Evolutionary conservation across 1,284 basidiomycete genomes (phyloP).

Genomic region (Sanguinoderma infundibulare): DNA sequence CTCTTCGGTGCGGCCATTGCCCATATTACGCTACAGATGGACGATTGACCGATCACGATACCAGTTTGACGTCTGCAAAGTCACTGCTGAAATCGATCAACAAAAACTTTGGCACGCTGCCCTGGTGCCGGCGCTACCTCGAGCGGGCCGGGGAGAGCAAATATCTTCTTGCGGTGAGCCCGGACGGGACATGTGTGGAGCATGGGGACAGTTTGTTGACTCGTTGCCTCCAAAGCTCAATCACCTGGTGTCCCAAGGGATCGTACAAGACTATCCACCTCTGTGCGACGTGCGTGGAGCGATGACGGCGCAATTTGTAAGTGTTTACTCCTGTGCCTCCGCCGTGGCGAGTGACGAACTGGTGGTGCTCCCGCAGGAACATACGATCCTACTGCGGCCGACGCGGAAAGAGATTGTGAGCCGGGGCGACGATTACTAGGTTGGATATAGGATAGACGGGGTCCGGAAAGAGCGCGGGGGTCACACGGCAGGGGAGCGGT

Average conservation of each 20-base stretch:
- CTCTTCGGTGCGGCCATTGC: conserved; percentile 59
- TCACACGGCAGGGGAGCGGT: background rate
- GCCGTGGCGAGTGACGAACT: background rate
- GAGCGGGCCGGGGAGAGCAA: conserved; percentile 94
- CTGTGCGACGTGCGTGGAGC: conserved; percentile 77
- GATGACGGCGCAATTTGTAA: conserved; percentile 94
- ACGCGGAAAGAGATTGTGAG: conserved; percentile 96
- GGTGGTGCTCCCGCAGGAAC: conserved; percentile 59
- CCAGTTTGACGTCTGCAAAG: conserved; percentile 85
- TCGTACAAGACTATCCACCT: conserved; percentile 96
- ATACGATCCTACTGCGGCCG: conserved; percentile 85
- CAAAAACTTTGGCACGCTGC: conserved; percentile 93
- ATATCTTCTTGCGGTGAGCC: conserved; percentile 87
- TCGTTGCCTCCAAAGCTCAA: conserved; percentile 66
- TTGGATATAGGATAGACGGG: too few relatives aligned
- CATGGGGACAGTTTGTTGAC: conserved; percentile 7
- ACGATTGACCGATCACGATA: background rate
- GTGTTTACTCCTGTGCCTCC: conserved; percentile 33
- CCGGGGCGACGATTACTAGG: conserved; percentile 90
- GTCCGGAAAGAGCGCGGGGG: too few relatives aligned
- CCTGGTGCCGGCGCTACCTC: conserved; percentile 95
- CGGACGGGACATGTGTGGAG: background rate
- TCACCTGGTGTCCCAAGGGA: conserved; percentile 85
- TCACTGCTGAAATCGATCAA: conserved; percentile 89
- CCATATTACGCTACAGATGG: too few relatives aligned